A percentile compares a stretch with the other conserved stretches of the same genome.
phyloP scores from a whole-genome alignment of 768 basidiomycete genomes.

The Saitozyma sp. region DNA sequence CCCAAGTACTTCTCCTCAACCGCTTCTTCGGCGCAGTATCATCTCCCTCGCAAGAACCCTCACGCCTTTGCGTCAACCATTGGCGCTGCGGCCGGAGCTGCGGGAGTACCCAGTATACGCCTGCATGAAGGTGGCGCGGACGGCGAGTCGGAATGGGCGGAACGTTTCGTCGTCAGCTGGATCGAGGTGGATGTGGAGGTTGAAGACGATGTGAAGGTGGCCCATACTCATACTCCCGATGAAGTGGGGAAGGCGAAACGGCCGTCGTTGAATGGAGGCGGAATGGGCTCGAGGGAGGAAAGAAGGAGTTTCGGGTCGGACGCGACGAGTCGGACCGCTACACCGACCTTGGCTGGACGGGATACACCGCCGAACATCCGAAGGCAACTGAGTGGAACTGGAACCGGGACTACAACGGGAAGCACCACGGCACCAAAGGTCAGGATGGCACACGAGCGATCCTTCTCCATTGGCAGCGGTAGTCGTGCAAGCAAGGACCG shows the following conservation, averaged over 20 bases:
- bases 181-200: conserved; percentile 32
- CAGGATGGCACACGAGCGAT: not conserved
- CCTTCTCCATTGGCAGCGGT: not conserved
- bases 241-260: too few relatives aligned
- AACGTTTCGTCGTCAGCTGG: conserved; percentile 50
- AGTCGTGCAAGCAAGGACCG: not conserved
- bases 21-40: conserved; percentile 46
- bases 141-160: conserved; percentile 30
- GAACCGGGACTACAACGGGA: too few relatives aligned
- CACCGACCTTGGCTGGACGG: conserved; percentile 12
- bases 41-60: conserved; percentile 47
- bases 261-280: not conserved
- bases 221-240: too few relatives aligned
- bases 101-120: conserved; percentile 24
- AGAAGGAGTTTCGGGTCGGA: conserved; percentile 37
- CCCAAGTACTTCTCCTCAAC: conserved; percentile 52
- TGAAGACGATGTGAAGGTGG: not conserved
- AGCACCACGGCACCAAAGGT: too few relatives aligned
- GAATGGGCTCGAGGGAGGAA: conserved; percentile 30
- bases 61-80: conserved; percentile 38
- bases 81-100: conserved; percentile 28
- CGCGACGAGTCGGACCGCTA: conserved; percentile 18
- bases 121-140: conserved; percentile 20
- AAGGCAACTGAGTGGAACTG: too few relatives aligned
- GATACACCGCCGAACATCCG: conserved; percentile 2